These are phyloP conservation scores for Paraphoma chrysanthemicola DNA, from an alignment of 2,329 filamentous ascomycete species.

Conservation along the genomic window DNA sequence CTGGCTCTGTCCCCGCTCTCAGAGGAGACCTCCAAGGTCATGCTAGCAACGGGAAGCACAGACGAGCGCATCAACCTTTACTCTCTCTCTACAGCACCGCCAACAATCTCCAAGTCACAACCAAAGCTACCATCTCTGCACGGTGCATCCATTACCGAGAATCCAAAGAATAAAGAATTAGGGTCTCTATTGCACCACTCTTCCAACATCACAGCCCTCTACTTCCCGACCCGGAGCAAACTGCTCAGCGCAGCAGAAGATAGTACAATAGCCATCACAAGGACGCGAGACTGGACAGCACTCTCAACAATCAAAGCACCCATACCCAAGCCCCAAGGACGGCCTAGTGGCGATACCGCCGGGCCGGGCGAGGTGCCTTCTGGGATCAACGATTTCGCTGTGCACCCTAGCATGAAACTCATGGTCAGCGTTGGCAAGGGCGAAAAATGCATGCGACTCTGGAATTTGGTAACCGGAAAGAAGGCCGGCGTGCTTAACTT, in stretches of 20 bases:
- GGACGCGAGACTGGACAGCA: conserved; percentile 87
- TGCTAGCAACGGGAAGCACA: conserved; percentile 88
- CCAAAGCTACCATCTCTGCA: conserved; percentile 70
- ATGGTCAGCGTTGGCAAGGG: conserved; percentile 93
- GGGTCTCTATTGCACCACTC: conserved; percentile 87
- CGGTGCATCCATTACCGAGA: conserved; percentile 79
- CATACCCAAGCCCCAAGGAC: conserved; percentile 77
- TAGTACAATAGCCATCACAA: conserved; percentile 85
- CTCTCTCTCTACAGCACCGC: conserved; percentile 70
- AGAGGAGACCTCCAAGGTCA: conserved; percentile 76
- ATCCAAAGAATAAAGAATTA: conserved; percentile 84
- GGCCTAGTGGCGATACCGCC: conserved; percentile 90
- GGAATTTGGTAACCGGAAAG: conserved; percentile 96
- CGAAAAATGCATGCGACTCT: conserved; percentile 89
- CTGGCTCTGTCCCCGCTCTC: conserved; percentile 80
- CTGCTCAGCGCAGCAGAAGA: conserved; percentile 89
- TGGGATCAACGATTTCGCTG: conserved; percentile 94
- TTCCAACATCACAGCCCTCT: conserved; percentile 78
- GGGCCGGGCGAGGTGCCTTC: conserved; percentile 78
- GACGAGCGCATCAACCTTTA: conserved; percentile 97
- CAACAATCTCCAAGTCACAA: conserved; percentile 64
- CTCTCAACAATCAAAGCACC: conserved; percentile 90
- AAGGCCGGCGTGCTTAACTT: conserved; percentile 95
- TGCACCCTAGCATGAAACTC: conserved; percentile 95
- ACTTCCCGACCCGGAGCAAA: conserved; percentile 86